These are phyloP conservation scores for Leptographium procerum DNA, from an alignment of 2,329 filamentous ascomycete genomes.

Conservation along the genomic window DNA sequence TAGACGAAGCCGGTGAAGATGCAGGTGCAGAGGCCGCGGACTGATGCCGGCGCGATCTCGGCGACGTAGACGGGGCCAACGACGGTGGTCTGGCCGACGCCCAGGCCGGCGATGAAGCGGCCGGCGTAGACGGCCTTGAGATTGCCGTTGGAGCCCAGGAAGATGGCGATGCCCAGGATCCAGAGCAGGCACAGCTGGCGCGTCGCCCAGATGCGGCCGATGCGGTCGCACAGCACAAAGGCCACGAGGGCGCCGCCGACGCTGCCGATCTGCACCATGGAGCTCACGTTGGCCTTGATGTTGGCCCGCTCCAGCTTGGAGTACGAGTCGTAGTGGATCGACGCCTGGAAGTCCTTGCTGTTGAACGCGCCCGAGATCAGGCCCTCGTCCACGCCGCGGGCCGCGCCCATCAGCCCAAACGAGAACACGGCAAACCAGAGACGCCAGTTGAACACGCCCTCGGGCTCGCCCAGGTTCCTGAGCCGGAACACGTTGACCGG, in stretches of 20 bases:
- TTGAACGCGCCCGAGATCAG: conserved; percentile 63
- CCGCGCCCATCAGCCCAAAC: conserved; percentile 65
- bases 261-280: conserved; percentile 72
- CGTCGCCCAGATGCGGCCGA: conserved; percentile 53
- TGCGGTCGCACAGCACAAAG: conserved; percentile 46
- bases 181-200: conserved; percentile 45
- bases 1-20: conserved; percentile 28
- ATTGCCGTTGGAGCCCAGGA: conserved; percentile 16
- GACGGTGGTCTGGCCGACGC: conserved; percentile 28
- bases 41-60: conserved; percentile 35
- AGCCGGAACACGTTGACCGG: conserved; percentile 53
- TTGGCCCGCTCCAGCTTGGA: conserved; percentile 44
- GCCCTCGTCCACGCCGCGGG: conserved; percentile 70
- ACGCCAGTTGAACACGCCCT: conserved; percentile 64
- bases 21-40: conserved; percentile 29
- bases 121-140: conserved; percentile 22
- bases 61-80: conserved; percentile 33
- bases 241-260: conserved; percentile 50
- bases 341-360: conserved; percentile 49
- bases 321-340: conserved; percentile 46
- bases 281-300: conserved; percentile 64
- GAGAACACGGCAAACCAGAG: conserved; percentile 67
- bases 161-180: conserved; percentile 30
- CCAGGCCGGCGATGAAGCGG: conserved; percentile 22
- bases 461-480: conserved; percentile 53